Evolutionary conservation across 78 protist genomes (phyloP).

Genomic region (Speleostelium caveatum): DNA sequence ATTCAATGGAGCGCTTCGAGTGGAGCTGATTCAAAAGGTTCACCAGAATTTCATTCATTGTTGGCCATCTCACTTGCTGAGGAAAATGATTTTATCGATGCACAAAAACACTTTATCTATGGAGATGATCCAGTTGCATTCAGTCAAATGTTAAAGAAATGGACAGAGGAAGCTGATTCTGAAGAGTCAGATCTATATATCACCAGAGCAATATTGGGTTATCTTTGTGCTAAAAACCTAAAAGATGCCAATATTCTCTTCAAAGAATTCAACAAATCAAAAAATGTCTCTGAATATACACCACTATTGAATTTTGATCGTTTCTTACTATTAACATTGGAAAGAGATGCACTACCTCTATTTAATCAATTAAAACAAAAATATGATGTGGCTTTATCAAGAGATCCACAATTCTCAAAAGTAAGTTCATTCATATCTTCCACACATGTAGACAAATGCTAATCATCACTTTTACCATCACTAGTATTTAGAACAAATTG

Average conservation of each 20-base stretch:
- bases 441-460: no score
- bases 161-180: conserved; percentile 6
- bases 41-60: conserved; percentile 43
- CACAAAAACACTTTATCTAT: conserved; percentile 61
- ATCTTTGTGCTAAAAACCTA: conserved; percentile 20
- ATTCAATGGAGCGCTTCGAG: conserved; percentile 54
- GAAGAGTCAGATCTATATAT: conserved; percentile 63
- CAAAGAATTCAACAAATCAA: background rate
- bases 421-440: no score
- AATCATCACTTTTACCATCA: no score
- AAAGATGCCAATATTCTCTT: conserved; percentile 17
- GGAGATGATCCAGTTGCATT: conserved; percentile 30
- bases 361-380: conserved; percentile 54
- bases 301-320: conserved; percentile 64
- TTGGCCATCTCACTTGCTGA: conserved; percentile 29
- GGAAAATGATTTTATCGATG: conserved; percentile 55
- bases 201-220: conserved; percentile 60
- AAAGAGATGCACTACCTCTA: conserved; percentile 81
- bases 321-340: conserved; percentile 54
- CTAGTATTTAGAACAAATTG: conserved; percentile 64
- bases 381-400: conserved; percentile 47
- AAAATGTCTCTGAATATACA: background rate
- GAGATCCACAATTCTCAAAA: conserved; percentile 70
- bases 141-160: conserved; percentile 10
- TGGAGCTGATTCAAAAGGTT: conserved; percentile 36